Base-by-base conservation (phyloP, 2,329 filamentous ascomycete genomes). In the Fusarium falciforme region DNA sequence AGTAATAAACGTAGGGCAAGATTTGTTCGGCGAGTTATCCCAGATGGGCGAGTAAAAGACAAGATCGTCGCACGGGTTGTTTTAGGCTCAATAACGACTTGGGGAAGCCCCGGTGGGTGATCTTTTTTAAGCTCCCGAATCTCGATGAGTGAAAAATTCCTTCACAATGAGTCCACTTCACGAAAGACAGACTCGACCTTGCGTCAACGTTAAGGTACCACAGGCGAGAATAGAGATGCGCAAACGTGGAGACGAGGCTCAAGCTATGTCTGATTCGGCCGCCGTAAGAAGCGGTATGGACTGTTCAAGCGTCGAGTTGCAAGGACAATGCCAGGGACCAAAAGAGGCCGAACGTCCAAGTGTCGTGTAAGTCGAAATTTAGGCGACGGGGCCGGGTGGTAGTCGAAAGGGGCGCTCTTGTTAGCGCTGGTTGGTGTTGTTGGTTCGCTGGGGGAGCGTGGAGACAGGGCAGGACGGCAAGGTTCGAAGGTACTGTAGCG, bases 191-290 rank as follows among this genome's bases (percentile, higher is more conserved):
- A 60, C 49, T 76, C 67, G 49, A 70, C 25, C 60, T 73, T 77
- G 76, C 65, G 77, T 77, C 76, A 76, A 69, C 74, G 70, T 73
- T 70, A 69, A 76, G 72, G 75, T 63, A 77, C 75, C 61, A 66
- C 68, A 64, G 77, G 42, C 52, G 58, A 70, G 59, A 54, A 54
- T 68, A 70, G 61, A 74, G 75, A 74, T 77, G 72, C 74, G 73
- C 73, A 52, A 66, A 54, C 76, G 77, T 77, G 77, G 77, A 64
- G 74, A 76, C 69, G 63, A 73, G 70, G 73, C 70, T 71, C 75
- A 52, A 73, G 70, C 75, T 71, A 74, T 75, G 55, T 73, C 62
- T 69, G 59, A 61, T 75, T 75, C 66, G 76, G 69, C 52, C 60
- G 66, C 35, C 64, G 57, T 67, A 75, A 58, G 67, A 69, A 70